Base-by-base conservation (phyloP, 352 stramenopile species). In the Pythium phragmiticola region DNA sequence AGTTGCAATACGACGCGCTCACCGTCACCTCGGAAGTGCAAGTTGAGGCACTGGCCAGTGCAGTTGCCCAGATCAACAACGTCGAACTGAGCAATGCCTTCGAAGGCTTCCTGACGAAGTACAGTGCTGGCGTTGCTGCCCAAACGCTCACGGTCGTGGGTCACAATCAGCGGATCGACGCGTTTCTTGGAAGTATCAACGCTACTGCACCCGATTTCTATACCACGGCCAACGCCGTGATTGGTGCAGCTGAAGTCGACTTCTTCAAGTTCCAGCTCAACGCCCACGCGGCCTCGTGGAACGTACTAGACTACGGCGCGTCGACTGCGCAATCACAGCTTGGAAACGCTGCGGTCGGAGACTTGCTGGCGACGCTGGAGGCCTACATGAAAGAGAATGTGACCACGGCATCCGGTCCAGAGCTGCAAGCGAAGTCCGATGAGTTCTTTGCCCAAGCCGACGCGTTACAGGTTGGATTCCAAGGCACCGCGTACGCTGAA, bases 21-120 rank as follows among this genome's bases (percentile, higher is more conserved):
- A 56, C 46, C 17, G 57, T 63, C 21, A 63, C 57, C 3, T 57
- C 45, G 5, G 57, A 63, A 39, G 43, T 63, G 16, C 57, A 63
- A n/a, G 57, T 63, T 4, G 57, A 63, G 43, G 57, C 46, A 26
- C 34, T 63, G 16, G 45, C 46, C 17, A 37, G 23, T 16, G 43
- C 46, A 2, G 57, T 63, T 33, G 39, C 37, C 14, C 13, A 7
- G 16, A 28, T 30, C 57, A 28, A 48, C 30, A 56, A 53, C 43
- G 12, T 16, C 2, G 14, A 49, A 0, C 46, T 37, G 36, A 45
- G n/a, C 13, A 36, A 28, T 6, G 28, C 21, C 7, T 63, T 63
- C 34, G 3, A 63, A 19, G 23, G 4, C 0, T 63, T 57, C 26
- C 16, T 55, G 19, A 49, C 6, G 8, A 14, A 12, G 8, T 63